Base-by-base conservation (phyloP, 495 filamentous ascomycete genomes). In the Penicillium malachiteum region DNA sequence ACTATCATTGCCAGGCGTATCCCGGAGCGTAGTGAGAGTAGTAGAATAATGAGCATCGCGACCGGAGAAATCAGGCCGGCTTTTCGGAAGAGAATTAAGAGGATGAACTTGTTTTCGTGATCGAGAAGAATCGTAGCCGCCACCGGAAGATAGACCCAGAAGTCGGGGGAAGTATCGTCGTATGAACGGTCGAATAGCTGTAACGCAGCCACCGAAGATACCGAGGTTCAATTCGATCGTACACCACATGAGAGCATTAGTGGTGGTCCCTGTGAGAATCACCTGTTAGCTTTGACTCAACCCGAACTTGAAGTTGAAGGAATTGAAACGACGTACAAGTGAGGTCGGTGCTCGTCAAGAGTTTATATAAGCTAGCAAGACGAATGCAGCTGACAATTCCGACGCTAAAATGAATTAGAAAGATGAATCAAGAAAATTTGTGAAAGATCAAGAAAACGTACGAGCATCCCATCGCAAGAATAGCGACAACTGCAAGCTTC, bases 331-430 rank as follows among this genome's bases (percentile, higher is more conserved):
- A 12, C 63, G 55, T 64, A 71, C 66, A 71, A 3, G 62, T 72
- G 5, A 70, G 51, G 42, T 71, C 66, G 2, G 52, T 18, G 47
- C 58, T 67, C 5, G 55, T 56, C 3, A 69, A 37, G 2, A 71
- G 58, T 5, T 21, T 49, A 11, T 67, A 65, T 2, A 72, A 44
- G 26, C 50, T 60, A 18, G 60, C 54, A 0, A 71, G 58, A 16
- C 71, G 71, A 38, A 74, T 62, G 47, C 66, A 70, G 53, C 70
- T 71, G 37, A 74, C 65, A 33, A 71, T 63, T 8, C 66, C 67
- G 14, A 72, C 66, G 31, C 69, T 72, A 42, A 16, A 31, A 40
- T 41, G 37, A 0, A 41, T 14, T 42, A 51, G 37, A 10, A 1
- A 17, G 0, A 32, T 40, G 17, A 39, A 21, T 17, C 50, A 34